phyloP scores from a whole-genome alignment of 2,329 filamentous ascomycete genomes.

The Botryotinia narcissicola region DNA sequence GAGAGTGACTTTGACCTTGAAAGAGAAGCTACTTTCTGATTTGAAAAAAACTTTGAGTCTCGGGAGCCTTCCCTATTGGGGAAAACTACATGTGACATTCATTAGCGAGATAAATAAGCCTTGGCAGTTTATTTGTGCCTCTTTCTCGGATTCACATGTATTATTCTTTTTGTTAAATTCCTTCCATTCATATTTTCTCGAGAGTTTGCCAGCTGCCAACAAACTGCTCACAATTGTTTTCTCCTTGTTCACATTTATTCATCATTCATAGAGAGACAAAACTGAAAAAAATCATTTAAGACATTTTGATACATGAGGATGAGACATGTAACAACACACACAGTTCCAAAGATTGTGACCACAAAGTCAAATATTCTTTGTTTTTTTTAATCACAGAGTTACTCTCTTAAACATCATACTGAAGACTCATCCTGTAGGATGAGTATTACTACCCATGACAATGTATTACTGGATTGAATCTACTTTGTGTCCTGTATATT shows the following conservation, averaged over 20 bases:
- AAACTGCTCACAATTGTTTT: not conserved
- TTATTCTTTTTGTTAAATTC: not conserved
- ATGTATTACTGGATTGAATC: not conserved
- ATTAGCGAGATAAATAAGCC: not conserved
- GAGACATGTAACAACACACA: not conserved
- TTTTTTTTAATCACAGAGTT: not conserved
- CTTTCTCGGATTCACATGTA: not conserved
- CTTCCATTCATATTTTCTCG: fast-evolving
- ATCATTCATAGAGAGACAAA: fast-evolving
- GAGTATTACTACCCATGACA: not conserved
- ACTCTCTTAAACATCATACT: not conserved
- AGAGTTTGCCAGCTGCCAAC: not conserved
- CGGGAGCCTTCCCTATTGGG: not conserved
- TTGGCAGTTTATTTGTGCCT: not conserved
- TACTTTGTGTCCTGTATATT: not conserved
- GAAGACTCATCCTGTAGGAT: fast-evolving
- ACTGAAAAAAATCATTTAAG: fast-evolving
- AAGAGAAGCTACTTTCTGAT: not conserved
- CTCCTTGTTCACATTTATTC: not conserved
- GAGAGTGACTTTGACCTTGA: not conserved
- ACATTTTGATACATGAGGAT: not conserved
- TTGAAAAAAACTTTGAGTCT: not conserved
- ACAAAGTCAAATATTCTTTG: not conserved
- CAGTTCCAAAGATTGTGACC: not conserved
- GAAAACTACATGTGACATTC: not conserved